These are phyloP conservation scores for Pugionium dolabratum DNA, from an alignment of 345 rosid species.

Conservation along the genomic window DNA sequence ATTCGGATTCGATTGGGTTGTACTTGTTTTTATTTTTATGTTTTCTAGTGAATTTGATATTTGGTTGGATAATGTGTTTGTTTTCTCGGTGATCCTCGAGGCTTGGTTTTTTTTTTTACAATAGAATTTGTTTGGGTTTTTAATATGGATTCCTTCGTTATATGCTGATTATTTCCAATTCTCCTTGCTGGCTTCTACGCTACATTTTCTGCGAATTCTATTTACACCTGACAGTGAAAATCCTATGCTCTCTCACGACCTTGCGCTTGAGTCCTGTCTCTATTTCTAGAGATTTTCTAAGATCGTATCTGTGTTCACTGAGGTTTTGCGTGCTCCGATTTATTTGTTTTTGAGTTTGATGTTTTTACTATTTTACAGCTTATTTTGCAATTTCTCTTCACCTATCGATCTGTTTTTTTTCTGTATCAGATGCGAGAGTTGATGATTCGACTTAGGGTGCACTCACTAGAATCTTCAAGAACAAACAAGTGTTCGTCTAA, in stretches of 20 bases:
- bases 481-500: conserved; percentile 20
- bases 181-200: not conserved
- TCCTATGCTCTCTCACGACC: not conserved
- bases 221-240: conserved; percentile 1
- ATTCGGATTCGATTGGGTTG: conserved; percentile 27
- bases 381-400: not conserved
- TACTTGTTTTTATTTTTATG: not conserved
- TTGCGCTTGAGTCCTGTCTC: not conserved
- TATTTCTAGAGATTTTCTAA: not conserved
- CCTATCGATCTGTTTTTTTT: not conserved
- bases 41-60: conserved; percentile 23
- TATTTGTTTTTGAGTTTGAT: not conserved
- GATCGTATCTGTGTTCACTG: not conserved
- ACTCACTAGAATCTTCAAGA: conserved; percentile 27
- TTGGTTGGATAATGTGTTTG: conserved; percentile 41
- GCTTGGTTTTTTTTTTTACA: conserved; percentile 9
- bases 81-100: conserved; percentile 35
- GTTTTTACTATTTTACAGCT: not conserved
- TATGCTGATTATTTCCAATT: conserved; percentile 2
- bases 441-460: conserved; percentile 37
- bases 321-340: not conserved
- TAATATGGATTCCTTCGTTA: not conserved
- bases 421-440: conserved; percentile 33
- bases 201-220: not conserved
- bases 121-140: not conserved